Evolutionary conservation across 2,329 filamentous ascomycete genomes (phyloP).

Genomic region (Claviceps africana): DNA sequence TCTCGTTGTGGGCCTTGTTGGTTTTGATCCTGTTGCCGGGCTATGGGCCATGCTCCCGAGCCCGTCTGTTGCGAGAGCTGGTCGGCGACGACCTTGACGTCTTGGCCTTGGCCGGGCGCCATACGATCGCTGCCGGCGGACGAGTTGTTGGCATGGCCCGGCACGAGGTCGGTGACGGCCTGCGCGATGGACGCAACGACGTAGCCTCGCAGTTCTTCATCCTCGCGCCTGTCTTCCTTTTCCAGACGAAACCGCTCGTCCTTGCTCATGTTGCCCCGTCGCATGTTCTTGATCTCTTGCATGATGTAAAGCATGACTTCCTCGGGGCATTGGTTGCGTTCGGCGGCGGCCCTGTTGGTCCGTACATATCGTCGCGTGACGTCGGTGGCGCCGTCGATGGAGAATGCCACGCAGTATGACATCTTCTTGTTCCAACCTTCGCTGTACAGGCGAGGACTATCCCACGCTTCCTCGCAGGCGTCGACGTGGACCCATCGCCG

Average conservation of each 20-base stretch:
- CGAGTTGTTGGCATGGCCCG: constrained; percentile 25
- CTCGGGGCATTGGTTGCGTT: constrained; percentile 69
- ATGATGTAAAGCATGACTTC: constrained; percentile 84
- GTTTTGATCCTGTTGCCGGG: constrained; percentile 29
- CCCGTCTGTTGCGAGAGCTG: constrained; percentile 39
- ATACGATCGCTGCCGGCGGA: constrained; percentile 6
- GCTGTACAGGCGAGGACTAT: constrained; percentile 80
- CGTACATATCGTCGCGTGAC: constrained; percentile 56
- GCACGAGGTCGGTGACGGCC: constrained; percentile 55
- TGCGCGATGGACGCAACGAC: constrained; percentile 61
- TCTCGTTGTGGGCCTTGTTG: constrained; percentile 30
- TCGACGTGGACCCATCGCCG: constrained; percentile 96
- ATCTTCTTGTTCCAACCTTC: constrained; percentile 96
- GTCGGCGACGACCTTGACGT: constrained; percentile 48
- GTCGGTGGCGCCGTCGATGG: constrained; percentile 65
- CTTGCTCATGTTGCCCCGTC: constrained; percentile 73
- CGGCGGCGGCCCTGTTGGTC: constrained; percentile 56
- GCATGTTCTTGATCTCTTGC: constrained; percentile 76
- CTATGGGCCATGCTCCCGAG: constrained; percentile 36
- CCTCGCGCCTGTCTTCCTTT: constrained; percentile 65
- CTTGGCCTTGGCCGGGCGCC: constrained; percentile 23
- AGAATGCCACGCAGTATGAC: constrained; percentile 94
- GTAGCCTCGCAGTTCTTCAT: constrained; percentile 59
- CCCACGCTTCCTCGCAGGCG: constrained; percentile 87
- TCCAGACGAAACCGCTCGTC: constrained; percentile 69